Conservation (phyloP, 352 stramenopile species). For the Pythium biforme region DNA sequence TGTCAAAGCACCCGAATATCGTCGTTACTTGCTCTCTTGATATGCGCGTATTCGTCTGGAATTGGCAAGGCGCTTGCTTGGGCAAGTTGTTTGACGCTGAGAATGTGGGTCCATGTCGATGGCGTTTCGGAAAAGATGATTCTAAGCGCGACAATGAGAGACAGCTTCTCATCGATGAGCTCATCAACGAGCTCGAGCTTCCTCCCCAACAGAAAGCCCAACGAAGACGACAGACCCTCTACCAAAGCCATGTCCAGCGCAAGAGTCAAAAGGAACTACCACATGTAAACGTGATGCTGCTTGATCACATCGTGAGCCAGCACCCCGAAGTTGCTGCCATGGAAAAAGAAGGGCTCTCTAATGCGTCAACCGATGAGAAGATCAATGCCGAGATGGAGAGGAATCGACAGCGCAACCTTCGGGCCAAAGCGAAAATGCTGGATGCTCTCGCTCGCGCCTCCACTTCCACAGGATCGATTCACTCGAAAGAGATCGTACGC, state of each 20-base stretch:
- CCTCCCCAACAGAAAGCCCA: slow-evolving; percentile 41
- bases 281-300: slow-evolving; percentile 48
- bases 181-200: slow-evolving; percentile 52
- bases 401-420: slow-evolving; percentile 16
- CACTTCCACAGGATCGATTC: not conserved
- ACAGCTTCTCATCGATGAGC: slow-evolving; percentile 32
- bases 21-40: slow-evolving; percentile 61
- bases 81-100: slow-evolving; percentile 69
- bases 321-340: slow-evolving; percentile 49
- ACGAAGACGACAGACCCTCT: slow-evolving; percentile 40
- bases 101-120: slow-evolving; percentile 41
- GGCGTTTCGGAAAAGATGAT: slow-evolving; percentile 61
- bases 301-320: slow-evolving; percentile 71
- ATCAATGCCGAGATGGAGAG: slow-evolving; percentile 24
- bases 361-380: slow-evolving; percentile 16
- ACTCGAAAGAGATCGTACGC: slow-evolving; percentile 19
- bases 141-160: slow-evolving; percentile 45
- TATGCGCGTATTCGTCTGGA: slow-evolving; percentile 69
- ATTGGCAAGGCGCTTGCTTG: slow-evolving; percentile 56
- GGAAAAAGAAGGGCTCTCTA: slow-evolving; percentile 22
- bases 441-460: slow-evolving; percentile 10
- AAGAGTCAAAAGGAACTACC: slow-evolving; percentile 47
- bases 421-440: slow-evolving; percentile 30
- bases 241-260: slow-evolving; percentile 47
- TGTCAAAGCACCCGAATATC: slow-evolving; percentile 59